Evolutionary conservation across 306 rosid species (phyloP), one percentile per base, ranked within the genome.

Genomic region (Cucurbita argyrosperma): DNA sequence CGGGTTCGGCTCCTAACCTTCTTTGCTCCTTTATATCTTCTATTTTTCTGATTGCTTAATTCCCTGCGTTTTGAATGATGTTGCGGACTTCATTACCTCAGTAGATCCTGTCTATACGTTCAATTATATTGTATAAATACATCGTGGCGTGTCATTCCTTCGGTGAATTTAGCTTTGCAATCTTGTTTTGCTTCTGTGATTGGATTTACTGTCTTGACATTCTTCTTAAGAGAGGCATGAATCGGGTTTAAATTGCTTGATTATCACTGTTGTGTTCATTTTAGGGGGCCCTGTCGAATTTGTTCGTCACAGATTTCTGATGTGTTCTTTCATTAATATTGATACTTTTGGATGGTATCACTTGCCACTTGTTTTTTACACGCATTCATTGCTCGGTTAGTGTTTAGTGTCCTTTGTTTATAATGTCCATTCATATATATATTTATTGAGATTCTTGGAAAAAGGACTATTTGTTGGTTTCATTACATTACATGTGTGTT

Each of bases 1-100:
- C 93, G 87, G 95, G 97, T 92, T 21, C 40, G 72, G 23, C 35
- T 30, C n/a, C 35, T 77, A 46, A 30, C 75, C 43, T 35, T 9
- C 58, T 38, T 50, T 18, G 52, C 37, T 14, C 40, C 23, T 66
- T 55, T 15, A 38, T 45, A 14, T 76, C 38, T 38, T 5, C 42
- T 30, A 0, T 43, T 40, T 23, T 56, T 67, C 13, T 52, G 60
- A 53, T 81, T 54, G 37, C 71, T 42, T 65, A 8, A 9, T n/a
- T 42, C n/a, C 10, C 35, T 65, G 23, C 52, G 19, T 43, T 43
- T 11, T 16, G 37, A 30, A 42, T 64, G 35, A 9, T 18, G 10
- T 42, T 42, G 4, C 2, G 8, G 30, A 1, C 14, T 11, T 42
- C 37, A 40, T 42, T 65, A 5, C 51, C 43, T 65, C 52, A n/a